Conservation (phyloP, 208 protist genomes). For the Leishmania braziliensis region DNA sequence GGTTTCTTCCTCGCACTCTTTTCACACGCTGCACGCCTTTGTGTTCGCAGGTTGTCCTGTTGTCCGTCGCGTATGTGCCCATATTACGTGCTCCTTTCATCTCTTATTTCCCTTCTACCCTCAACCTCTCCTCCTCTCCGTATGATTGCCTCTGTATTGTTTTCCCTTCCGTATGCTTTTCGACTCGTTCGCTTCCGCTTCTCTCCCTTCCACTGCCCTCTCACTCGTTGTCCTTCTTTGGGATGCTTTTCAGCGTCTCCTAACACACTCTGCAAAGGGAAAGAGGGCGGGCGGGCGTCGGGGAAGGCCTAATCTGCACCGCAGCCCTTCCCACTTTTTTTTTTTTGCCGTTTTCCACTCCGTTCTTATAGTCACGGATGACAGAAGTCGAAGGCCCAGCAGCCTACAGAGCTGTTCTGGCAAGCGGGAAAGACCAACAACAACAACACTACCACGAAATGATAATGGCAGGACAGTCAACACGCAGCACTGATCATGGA, state of each 20-base stretch:
- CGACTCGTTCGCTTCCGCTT: not conserved
- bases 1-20: not conserved
- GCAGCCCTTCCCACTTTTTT: not conserved
- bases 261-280: not conserved
- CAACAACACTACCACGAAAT: not conserved
- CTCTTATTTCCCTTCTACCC: not conserved
- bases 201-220: not conserved
- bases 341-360: not conserved
- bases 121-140: not conserved
- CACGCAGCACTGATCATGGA: not conserved
- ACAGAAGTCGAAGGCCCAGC: not conserved
- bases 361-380: not conserved
- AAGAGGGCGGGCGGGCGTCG: not conserved
- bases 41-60: not conserved
- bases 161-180: not conserved
- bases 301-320: not conserved
- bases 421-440: not conserved
- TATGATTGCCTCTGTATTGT: not conserved
- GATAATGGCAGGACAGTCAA: not conserved
- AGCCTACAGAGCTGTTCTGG: not conserved
- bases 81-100: not conserved
- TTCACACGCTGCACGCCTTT: not conserved
- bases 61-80: not conserved
- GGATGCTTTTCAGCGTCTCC: not conserved
- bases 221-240: not conserved